Evolutionary conservation across 2,329 filamentous ascomycete genomes (phyloP).

Genomic region (Fusarium tupiense): DNA sequence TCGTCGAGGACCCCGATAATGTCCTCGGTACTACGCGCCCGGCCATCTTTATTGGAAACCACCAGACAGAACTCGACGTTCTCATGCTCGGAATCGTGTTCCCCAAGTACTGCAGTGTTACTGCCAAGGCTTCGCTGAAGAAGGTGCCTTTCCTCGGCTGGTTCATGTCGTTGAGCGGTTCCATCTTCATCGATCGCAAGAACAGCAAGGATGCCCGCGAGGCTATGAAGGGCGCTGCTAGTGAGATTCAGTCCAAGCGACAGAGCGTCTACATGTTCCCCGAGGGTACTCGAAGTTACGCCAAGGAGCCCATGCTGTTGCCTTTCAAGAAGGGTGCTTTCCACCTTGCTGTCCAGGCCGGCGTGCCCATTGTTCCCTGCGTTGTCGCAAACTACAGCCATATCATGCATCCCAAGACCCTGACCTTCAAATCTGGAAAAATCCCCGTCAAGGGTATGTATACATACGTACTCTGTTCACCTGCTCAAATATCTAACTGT

Average conservation of each 20-base stretch:
- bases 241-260: constrained; percentile 76
- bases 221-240: constrained; percentile 84
- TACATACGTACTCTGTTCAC: neutral
- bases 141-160: constrained; percentile 87
- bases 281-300: constrained; percentile 93
- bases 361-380: constrained; percentile 90
- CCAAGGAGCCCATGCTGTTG: constrained; percentile 80
- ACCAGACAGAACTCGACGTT: constrained; percentile 96
- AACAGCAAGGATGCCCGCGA: constrained; percentile 84
- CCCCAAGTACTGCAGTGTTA: constrained; percentile 90
- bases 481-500: neutral
- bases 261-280: constrained; percentile 89
- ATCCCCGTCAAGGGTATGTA: constrained; percentile 79
- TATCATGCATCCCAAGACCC: constrained; percentile 70
- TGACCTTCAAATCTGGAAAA: constrained; percentile 72
- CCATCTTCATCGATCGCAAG: constrained; percentile 93
- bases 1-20: constrained; percentile 72
- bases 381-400: constrained; percentile 84
- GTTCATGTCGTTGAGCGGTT: constrained; percentile 90
- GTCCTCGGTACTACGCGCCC: constrained; percentile 75
- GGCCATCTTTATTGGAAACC: constrained; percentile 92
- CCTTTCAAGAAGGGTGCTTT: constrained; percentile 99
- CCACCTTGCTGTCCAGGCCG: constrained; percentile 92
- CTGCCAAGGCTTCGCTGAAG: constrained; percentile 87
- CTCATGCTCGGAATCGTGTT: constrained; percentile 90